These are phyloP conservation scores for Nemania abortiva DNA, from an alignment of 2,329 filamentous ascomycete genomes.

Conservation along the genomic window DNA sequence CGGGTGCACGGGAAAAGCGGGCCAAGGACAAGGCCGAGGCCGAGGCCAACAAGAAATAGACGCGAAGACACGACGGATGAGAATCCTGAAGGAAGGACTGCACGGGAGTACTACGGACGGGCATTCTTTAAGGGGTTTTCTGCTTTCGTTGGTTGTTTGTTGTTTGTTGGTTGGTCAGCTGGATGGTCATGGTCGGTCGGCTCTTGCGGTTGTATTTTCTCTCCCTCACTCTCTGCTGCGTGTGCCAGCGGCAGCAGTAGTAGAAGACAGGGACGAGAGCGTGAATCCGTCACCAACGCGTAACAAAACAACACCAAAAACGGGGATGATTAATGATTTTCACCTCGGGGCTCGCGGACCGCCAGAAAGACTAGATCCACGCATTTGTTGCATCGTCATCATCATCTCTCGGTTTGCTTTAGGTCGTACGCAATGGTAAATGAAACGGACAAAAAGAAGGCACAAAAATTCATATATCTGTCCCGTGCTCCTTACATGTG, in stretches of 20 bases:
- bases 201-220: slow-evolving; percentile 43
- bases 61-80: slow-evolving; percentile 43
- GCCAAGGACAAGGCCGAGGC: slow-evolving; percentile 88
- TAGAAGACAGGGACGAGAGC: slow-evolving; percentile 42
- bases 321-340: slow-evolving; percentile 42
- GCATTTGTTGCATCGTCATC: slow-evolving; percentile 48
- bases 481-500: background rate
- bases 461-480: slow-evolving; percentile 27
- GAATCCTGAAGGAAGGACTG: slow-evolving; percentile 47
- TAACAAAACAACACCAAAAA: slow-evolving; percentile 24
- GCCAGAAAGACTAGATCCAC: slow-evolving; percentile 42
- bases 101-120: slow-evolving; percentile 53
- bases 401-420: slow-evolving; percentile 50
- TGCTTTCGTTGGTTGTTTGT: slow-evolving; percentile 50
- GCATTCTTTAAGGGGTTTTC: slow-evolving; percentile 51
- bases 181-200: slow-evolving; percentile 50
- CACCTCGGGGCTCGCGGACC: slow-evolving; percentile 39
- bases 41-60: slow-evolving; percentile 88
- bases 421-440: slow-evolving; percentile 52
- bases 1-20: slow-evolving; percentile 93
- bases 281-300: slow-evolving; percentile 35
- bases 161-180: slow-evolving; percentile 36
- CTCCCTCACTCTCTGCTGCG: slow-evolving; percentile 37
- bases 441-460: slow-evolving; percentile 48
- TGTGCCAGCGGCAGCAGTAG: slow-evolving; percentile 21